phyloP scores from a whole-genome alignment of 2,329 filamentous ascomycete species.

The Aplosporella prunicola region DNA sequence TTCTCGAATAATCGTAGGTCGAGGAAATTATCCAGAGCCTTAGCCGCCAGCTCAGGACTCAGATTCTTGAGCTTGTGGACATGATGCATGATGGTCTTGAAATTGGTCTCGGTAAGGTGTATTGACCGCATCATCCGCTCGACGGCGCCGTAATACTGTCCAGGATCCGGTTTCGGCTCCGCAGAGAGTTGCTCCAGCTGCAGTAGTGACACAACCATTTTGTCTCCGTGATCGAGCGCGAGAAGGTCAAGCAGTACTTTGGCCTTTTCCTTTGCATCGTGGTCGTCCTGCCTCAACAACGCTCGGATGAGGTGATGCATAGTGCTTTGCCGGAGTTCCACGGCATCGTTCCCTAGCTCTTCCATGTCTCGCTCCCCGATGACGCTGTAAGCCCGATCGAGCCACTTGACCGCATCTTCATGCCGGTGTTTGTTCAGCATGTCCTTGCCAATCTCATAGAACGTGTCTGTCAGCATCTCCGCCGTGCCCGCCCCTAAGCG shows the following conservation, averaged over 20 bases:
- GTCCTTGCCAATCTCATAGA: slow-evolving; percentile 63
- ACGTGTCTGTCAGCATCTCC: slow-evolving; percentile 56
- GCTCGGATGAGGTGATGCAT: slow-evolving; percentile 54
- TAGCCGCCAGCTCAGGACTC: slow-evolving; percentile 23
- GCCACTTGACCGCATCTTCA: slow-evolving; percentile 57
- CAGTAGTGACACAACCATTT: slow-evolving; percentile 56
- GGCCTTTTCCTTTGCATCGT: slow-evolving; percentile 43
- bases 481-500: slow-evolving; percentile 25
- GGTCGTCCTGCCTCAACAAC: slow-evolving; percentile 40
- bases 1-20: slow-evolving; percentile 43
- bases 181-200: slow-evolving; percentile 57
- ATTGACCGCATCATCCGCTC: slow-evolving; percentile 50
- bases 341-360: slow-evolving; percentile 47
- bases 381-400: slow-evolving; percentile 55
- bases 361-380: slow-evolving; percentile 49
- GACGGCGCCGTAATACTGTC: slow-evolving; percentile 26
- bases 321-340: slow-evolving; percentile 57
- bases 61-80: slow-evolving; percentile 51
- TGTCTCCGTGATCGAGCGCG: slow-evolving; percentile 53
- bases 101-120: slow-evolving; percentile 51
- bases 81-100: slow-evolving; percentile 59
- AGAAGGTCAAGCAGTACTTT: slow-evolving; percentile 50
- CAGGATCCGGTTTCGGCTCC: slow-evolving; percentile 25
- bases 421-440: slow-evolving; percentile 45
- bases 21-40: slow-evolving; percentile 56